phyloP scores from a whole-genome alignment of 345 rosid species.

The Nasturtium officinale region DNA sequence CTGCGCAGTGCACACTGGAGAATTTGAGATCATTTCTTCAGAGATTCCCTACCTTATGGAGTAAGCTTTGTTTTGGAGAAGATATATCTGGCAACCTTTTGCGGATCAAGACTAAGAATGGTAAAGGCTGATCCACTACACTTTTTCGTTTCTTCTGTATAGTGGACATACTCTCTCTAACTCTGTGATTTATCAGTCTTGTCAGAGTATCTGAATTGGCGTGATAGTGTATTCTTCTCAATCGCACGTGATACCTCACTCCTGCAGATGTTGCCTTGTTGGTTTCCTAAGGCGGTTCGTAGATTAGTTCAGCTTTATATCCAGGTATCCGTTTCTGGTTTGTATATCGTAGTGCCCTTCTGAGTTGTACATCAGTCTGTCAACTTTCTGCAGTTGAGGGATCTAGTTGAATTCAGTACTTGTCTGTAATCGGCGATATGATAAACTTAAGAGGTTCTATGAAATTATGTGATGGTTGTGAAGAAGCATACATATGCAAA shows the following conservation, averaged over 20 bases:
- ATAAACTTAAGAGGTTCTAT: constrained; percentile 15
- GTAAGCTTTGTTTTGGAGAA: constrained; percentile 72
- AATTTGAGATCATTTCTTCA: constrained; percentile 77
- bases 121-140: constrained; percentile 48
- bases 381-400: constrained; percentile 24
- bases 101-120: constrained; percentile 58
- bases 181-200: constrained; percentile 53
- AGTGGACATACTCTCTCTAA: constrained; percentile 31
- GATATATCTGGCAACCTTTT: constrained; percentile 58
- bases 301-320: constrained; percentile 88
- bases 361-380: constrained; percentile 26
- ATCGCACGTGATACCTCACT: constrained; percentile 87
- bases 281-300: constrained; percentile 94
- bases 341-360: constrained; percentile 7
- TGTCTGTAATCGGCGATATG: constrained; percentile 20
- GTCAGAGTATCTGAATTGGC: constrained; percentile 85
- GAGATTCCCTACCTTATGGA: constrained; percentile 87
- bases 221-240: constrained; percentile 88
- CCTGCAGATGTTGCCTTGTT: constrained; percentile 90
- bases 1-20: constrained; percentile 93
- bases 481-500: constrained; percentile 19
- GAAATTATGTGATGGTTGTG: constrained; percentile 24
- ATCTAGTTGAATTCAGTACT: constrained; percentile 34
- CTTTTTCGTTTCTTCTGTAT: constrained; percentile 29
- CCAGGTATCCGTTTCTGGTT: constrained; percentile 57